Base-by-base conservation (phyloP, 768 basidiomycete species). In the Termitomyces eurrhizus region DNA sequence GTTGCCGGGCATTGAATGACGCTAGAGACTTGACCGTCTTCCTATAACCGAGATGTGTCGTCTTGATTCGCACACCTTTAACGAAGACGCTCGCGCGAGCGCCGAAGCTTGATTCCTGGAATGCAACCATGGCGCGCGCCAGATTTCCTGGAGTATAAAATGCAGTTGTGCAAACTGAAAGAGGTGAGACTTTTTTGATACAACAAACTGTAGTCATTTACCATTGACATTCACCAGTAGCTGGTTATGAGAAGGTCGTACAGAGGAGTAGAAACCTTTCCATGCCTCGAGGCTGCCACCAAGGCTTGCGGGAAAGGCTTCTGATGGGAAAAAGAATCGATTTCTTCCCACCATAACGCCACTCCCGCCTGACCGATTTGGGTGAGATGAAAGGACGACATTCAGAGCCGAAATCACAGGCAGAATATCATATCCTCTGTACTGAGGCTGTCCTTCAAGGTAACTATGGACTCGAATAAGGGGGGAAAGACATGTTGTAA, bases 41-140 rank as follows among this genome's bases (percentile, higher is more conserved):
- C 68, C 77, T 83, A 66, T 91, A 88, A n/a, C 85, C 84, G 14
- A 93, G 77, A 72, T 93, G 90, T 2, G 71, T 79, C 1, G 90
- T 84, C 68, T 77, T 78, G 51, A 93, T 75, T 42, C 92, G 77
- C 2, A 92, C 79, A 8, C 88, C 82, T 61, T 78, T 84, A 44
- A 83, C 86, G 64, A 91, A 93, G 0, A 73, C 82, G n/a, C 76
- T 76, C 37, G 78, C 68, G 29, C 85, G 81, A 3, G 84, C 89
- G 13, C 85, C 84, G 62, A 83, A 87, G 61, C 81, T 85, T 4
- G 80, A 77, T 1, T 77, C 65, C 29, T 68, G 63, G 67, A 90
- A 93, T 1, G 77, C 78, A 2, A 67, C 64, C 72, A 93, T 80
- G 2, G 86, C 85, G 0, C 82, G 69, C 0, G 86, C 87, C 2